Evolutionary conservation across 192 early-diverging fungal species (phyloP), one percentile per base, ranked within the genome.

Genomic region (Spizellomyces punctatus): DNA sequence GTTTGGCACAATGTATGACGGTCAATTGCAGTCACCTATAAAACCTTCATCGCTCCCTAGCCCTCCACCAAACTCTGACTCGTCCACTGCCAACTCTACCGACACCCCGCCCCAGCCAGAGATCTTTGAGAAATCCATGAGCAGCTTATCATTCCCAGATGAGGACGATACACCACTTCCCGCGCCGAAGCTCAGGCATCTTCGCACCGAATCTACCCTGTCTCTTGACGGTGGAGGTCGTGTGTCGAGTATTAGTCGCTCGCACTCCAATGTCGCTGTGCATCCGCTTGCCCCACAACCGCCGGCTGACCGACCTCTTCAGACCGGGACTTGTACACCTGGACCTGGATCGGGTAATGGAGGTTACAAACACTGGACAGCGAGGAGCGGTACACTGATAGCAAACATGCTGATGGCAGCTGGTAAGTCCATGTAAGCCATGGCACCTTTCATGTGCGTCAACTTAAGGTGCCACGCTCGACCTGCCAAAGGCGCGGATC

Each of bases 371-470:
- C 89, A 92, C 62, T 94, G 93, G 94, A 74, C 92, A 73, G 94
- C 67, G 42, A 95, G 96, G 58, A 92, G 93, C 52, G 95, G 94
- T 59, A 97, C 94, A 78, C 87, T 97, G 74, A 91, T 98, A 46
- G 95, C 95, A 48, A 98, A 98, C 80, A 96, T 98, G 95, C 83
- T 99, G 46, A 91, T 92, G 7, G 94, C 94, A 43, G 95, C 95
- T 46, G 96, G 71, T 68, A 66, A 54, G 50, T 54, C 17, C 27
- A 36, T 36, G 27, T 36, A 36, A 36, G 27, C 27, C 27, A 36
- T 36, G 27, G 27, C 27, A 36, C 27, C 3, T 2, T 36, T 36
- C 27, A 36, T 36, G 27, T 36, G 27, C 27, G 27, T 36, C 1
- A 36, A 36, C 27, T 36, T 36, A 36, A 36, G 27, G 27, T 36